phyloP scores from a whole-genome alignment of 2,329 filamentous ascomycete species.

The Mycosphaerella arachidis region DNA sequence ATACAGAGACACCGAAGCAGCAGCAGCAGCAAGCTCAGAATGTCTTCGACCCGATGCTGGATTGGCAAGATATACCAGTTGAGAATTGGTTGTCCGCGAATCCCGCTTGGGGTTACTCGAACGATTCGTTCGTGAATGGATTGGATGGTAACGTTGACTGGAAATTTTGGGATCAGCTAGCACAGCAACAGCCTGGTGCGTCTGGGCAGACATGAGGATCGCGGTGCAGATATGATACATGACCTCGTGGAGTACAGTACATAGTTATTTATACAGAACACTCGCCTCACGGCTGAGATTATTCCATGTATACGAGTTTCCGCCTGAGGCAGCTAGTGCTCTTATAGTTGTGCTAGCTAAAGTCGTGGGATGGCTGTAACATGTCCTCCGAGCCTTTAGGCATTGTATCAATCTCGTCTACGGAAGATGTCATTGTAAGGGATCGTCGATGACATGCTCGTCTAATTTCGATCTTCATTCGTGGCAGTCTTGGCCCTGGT shows the following conservation, averaged over 20 bases:
- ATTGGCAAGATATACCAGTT: constrained; percentile 11
- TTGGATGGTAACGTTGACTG: constrained; percentile 14
- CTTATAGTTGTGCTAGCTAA: background rate
- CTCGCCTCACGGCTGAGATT: too few relatives aligned
- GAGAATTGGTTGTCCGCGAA: constrained; percentile 11
- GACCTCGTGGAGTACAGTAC: too few relatives aligned
- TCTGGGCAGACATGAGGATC: background rate
- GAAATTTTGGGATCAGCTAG: constrained; percentile 20
- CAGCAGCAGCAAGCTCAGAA: background rate
- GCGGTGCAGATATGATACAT: background rate
- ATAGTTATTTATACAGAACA: too few relatives aligned
- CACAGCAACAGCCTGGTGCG: background rate
- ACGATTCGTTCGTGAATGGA: constrained; percentile 6
- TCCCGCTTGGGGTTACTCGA: constrained; percentile 13
- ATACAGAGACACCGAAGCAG: constrained; percentile 11
- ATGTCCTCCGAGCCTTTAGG: background rate
- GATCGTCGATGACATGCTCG: too few relatives aligned
- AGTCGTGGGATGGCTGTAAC: background rate
- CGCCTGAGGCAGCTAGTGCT: background rate
- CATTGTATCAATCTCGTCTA: too few relatives aligned
- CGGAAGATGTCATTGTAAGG: too few relatives aligned
- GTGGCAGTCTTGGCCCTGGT: too few relatives aligned
- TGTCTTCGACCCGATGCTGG: constrained; percentile 7
- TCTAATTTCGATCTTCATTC: too few relatives aligned
- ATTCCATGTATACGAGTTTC: too few relatives aligned